Conservation (phyloP, 1,284 basidiomycete genomes). For the Coniferiporia sulphurascens region DNA sequence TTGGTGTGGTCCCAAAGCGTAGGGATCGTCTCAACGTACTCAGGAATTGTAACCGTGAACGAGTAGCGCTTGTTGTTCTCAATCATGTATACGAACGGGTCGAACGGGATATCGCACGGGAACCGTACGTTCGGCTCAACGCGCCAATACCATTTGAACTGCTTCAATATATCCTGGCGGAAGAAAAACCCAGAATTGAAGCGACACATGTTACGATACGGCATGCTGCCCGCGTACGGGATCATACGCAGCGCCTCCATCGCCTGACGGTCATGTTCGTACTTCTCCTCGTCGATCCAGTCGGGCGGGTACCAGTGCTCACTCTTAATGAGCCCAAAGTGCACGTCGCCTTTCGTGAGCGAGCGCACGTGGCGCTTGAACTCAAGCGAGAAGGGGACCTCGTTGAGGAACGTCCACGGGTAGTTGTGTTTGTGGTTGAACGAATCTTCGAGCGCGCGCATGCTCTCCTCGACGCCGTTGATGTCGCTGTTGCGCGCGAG, state of each 20-base stretch:
- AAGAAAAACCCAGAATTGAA: conserved; percentile 54
- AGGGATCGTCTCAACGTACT: conserved; percentile 68
- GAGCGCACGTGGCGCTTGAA: conserved; percentile 31
- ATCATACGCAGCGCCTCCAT: conserved; percentile 30
- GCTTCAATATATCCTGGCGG: conserved; percentile 38
- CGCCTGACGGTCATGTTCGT: conserved; percentile 43
- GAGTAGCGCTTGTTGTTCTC: conserved; percentile 52
- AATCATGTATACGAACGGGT: conserved; percentile 75
- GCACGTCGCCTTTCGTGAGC: conserved; percentile 32
- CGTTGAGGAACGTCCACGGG: conserved; percentile 35
- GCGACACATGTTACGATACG: conserved; percentile 39
- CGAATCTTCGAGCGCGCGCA: conserved; percentile 23
- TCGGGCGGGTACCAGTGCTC: conserved; percentile 49
- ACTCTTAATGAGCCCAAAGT: conserved; percentile 49
- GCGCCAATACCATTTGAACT: conserved; percentile 60
- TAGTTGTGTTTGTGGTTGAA: conserved; percentile 22
- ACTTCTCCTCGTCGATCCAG: conserved; percentile 58
- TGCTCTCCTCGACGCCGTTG: conserved; percentile 31
- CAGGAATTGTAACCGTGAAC: conserved; percentile 74
- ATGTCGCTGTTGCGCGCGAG: conserved; percentile 40
- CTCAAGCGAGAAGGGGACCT: conserved; percentile 39
- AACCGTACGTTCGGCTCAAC: conserved; percentile 70
- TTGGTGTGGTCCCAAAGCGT: conserved; percentile 68
- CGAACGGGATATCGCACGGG: conserved; percentile 67
- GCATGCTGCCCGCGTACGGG: not conserved